Percentiles rank a stretch among this genome's conserved stretches.
Evolutionary conservation across 306 rosid genomes (phyloP).

Genomic region (Carpinus fangiana): DNA sequence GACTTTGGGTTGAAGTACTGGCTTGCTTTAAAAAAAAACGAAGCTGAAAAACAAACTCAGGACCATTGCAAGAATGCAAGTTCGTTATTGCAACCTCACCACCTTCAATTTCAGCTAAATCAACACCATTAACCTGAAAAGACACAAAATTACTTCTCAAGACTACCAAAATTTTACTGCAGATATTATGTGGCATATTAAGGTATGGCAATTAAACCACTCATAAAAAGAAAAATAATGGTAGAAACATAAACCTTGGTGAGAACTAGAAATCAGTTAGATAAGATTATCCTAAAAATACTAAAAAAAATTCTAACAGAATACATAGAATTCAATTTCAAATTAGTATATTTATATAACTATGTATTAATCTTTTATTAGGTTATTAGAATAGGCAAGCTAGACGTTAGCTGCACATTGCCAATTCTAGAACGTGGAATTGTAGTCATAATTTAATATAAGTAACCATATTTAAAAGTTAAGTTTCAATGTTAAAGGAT

Average conservation of each 20-base stretch:
- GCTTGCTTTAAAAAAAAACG: conserved; percentile 25
- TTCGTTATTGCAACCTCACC: conserved; percentile 70
- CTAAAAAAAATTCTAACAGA: no score
- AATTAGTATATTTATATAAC: no score
- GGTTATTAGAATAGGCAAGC: no score
- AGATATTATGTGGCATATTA: neutral
- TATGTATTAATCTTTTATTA: no score
- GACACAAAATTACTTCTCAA: conserved; percentile 9
- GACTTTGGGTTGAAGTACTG: conserved; percentile 19
- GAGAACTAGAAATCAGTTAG: neutral
- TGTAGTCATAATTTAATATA: no score
- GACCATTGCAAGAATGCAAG: conserved; percentile 67
- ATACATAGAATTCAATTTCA: no score
- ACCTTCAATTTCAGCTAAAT: conserved; percentile 57
- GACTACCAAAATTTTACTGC: neutral
- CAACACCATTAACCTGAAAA: conserved; percentile 50
- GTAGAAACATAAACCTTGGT: neutral
- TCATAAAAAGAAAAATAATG: neutral
- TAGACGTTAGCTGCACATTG: no score
- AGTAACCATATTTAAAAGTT: neutral
- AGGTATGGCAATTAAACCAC: neutral
- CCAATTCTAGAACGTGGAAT: no score
- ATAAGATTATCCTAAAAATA: neutral
- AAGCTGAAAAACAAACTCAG: conserved; percentile 59
- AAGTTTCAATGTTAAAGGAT: neutral